Evolutionary conservation across 495 filamentous ascomycete species (phyloP), one percentile per base, ranked within the genome.

Genomic region (Massariosphaeria phaeospora): DNA sequence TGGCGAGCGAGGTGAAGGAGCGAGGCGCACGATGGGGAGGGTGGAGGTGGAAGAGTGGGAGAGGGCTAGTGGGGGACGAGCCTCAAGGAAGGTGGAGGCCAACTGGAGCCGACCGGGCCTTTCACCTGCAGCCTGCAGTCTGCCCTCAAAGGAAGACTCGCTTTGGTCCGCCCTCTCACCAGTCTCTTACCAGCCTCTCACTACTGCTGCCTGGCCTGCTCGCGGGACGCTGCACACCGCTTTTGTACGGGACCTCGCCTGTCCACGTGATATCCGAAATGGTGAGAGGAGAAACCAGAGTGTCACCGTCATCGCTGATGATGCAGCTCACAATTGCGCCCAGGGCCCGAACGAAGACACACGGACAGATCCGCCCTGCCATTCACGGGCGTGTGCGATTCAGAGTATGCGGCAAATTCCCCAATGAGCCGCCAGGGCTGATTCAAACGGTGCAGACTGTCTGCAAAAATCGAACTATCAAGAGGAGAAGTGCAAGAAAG

Each of bases 311-410:
- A 24, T 29, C 7, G 26, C 18, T n/a, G 17, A 48, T 18, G 12
- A n/a, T n/a, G n/a, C n/a, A 49, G 30, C 54, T 58, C 23, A 58
- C n/a, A 4, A 9, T 12, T 41, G 10, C 15, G 17, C 21, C 8
- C 5, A 66, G 71, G 72, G 26, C 54, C 70, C 65, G 67, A 62
- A 91, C 66, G 79, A 90, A 69, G 87, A 89, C 68, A 69, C 95
- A 21, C 76, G 76, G 44, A 75, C 74, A 45, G 79, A 91, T 61
- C 87, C 88, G 43, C 87, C 91, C 45, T 98, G 93, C 67, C 88
- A 94, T 75, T 82, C 91, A 55, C 79, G 83, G 53, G 93, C 93
- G 53, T 95, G 89, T 72, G 89, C 88, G 26, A 95, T 96, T 57
- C 91, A 96, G 83, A 80, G 89, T 90, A 68, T 55, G 67, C 34